phyloP scores from a whole-genome alignment of 495 filamentous ascomycete genomes.

The Neurospora pannonica region DNA sequence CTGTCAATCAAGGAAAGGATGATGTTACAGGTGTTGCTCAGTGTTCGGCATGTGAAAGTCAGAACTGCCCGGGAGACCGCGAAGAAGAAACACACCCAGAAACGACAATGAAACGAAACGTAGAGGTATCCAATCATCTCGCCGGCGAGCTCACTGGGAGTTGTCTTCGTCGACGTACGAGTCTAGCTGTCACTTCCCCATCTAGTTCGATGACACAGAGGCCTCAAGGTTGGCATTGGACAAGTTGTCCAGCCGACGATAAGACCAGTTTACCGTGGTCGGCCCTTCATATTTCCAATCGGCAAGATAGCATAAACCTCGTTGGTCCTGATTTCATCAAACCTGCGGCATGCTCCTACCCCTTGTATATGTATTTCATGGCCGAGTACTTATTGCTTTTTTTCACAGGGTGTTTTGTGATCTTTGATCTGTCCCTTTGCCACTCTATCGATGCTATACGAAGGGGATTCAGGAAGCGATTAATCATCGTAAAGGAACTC shows the following conservation, averaged over 20 bases:
- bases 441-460: background rate
- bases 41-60: background rate
- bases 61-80: background rate
- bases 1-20: background rate
- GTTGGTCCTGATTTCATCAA: background rate
- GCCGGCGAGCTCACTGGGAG: background rate
- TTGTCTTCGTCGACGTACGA: background rate
- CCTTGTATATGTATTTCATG: background rate
- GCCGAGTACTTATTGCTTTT: background rate
- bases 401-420: background rate
- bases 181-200: background rate
- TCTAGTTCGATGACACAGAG: background rate
- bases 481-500: background rate
- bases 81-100: background rate
- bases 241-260: background rate
- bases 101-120: background rate
- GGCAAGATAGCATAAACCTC: background rate
- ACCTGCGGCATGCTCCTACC: background rate
- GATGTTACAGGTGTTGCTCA: background rate
- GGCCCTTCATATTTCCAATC: background rate
- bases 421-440: background rate
- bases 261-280: background rate
- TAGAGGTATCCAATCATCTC: background rate
- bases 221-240: background rate
- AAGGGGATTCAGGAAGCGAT: background rate